Evolutionary conservation across 2,329 filamentous ascomycete genomes (phyloP), one percentile per base, ranked within the genome.

Genomic region (Penicillium sp.): DNA sequence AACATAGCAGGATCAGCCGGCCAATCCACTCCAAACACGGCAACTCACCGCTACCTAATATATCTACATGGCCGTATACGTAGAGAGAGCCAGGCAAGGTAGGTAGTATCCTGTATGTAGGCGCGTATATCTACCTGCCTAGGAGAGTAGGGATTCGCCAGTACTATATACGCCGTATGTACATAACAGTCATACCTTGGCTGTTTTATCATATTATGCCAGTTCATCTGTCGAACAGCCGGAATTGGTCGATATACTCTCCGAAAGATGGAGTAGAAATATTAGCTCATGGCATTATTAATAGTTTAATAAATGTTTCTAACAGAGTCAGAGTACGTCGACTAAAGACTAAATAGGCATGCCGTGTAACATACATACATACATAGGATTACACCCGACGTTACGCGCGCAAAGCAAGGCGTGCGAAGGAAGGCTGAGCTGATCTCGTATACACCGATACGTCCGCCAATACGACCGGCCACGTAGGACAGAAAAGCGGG

Each of bases 401-500:
- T 23, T 14, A 43, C 40, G 18, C 40, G 20, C 12, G 40, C 9
- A 23, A 43, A 16, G 30, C 30, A 35, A 35, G 30, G 30, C 12
- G 5, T 35, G 14, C 2, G 12, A 35, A 35, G 30, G n/a, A n/a
- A 33, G 20, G 18, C 40, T 23, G 20, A 43, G 20, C 18, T 42
- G 38, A 16, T n/a, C n/a, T 38, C 16, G 8, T 38, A 43, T 43
- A 5, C 18, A n/a, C 40, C 18, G 8, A 3, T 43, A 42, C 40
- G 40, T 42, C 3, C 8, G 5, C 3, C 16, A 16, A 2, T 16
- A 35, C 16, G 6, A 14, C 14, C 2, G 12, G 28, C 3, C 4
- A 9, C 3, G 43, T 21, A 18, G 46, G 42, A 55, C 52, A 6
- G 48, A 55, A 55, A 55, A 33, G 45, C 52, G 52, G 52, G 52